phyloP scores from a whole-genome alignment of 2,329 filamentous ascomycete species.

The Diaporthe batatas region DNA sequence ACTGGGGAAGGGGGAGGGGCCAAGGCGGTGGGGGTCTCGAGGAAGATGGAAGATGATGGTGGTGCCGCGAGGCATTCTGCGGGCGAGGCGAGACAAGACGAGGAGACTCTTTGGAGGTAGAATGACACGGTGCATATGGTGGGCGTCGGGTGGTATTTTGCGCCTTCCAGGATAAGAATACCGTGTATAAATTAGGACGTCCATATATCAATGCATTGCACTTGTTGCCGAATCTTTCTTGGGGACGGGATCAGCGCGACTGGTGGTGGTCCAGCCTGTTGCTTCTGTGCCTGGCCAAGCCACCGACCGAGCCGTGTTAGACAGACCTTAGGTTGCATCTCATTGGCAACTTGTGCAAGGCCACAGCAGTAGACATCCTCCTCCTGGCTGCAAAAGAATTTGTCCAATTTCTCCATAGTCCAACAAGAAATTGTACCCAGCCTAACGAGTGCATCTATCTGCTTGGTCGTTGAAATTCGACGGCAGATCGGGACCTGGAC shows the following conservation, averaged over 20 bases:
- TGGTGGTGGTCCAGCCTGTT: neutral
- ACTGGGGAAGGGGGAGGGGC: neutral
- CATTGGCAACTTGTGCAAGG: neutral
- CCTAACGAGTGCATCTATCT: neutral
- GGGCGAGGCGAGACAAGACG: neutral
- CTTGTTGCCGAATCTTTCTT: constrained; percentile 1
- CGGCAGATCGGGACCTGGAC: constrained; percentile 4
- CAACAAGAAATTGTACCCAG: neutral
- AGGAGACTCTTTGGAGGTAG: constrained; percentile 5
- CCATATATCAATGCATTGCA: constrained; percentile 37
- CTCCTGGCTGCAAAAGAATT: neutral
- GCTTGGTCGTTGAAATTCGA: too few relatives aligned
- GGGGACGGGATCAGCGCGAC: too few relatives aligned
- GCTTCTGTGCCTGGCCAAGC: neutral
- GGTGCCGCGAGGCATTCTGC: constrained; percentile 27
- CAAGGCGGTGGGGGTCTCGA: neutral
- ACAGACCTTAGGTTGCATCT: too few relatives aligned
- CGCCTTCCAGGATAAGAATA: constrained; percentile 40
- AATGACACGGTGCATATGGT: constrained; percentile 34
- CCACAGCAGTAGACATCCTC: too few relatives aligned
- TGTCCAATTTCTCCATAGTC: neutral
- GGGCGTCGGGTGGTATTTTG: constrained; percentile 41
- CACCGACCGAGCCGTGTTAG: neutral
- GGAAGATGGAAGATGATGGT: constrained; percentile 14
- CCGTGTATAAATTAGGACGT: constrained; percentile 42